Evolutionary conservation across 2,329 filamentous ascomycete species (phyloP), one percentile per base, ranked within the genome.

Genomic region (Penicillium verrucosum): DNA sequence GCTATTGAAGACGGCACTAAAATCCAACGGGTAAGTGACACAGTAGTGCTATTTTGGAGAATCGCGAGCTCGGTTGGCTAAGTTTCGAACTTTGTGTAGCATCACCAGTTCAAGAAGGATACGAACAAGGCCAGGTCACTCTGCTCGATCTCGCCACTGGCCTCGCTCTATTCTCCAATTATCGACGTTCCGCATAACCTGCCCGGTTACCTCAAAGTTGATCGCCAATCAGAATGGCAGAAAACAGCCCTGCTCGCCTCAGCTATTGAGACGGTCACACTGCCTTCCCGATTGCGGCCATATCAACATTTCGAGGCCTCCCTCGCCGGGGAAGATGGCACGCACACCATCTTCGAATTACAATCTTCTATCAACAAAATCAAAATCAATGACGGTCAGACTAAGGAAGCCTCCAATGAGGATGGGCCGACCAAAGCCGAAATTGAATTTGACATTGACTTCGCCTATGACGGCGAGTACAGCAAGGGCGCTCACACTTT

Each of bases 161-260:
- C 89, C 1, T 91, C 90, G 7, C 81, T 95, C 32, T 85, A 95
- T 62, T 81, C 95, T 23, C 93, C 93, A 4, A 78, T 97, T 21
- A 79, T 85, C 2, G 75, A 89, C 25, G 83, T 85, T 1, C 84
- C 88, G 14, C 68, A 72, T 16, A 75, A 72, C 36, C 63, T 88
- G 27, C 85, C 88, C 1, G 63, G 71, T 3, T 85, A 85, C 60
- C 71, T 92, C 5, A 74, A 74, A 3, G 62, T 94, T 14, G 83
- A 92, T 65, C 63, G 73, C 10, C 73, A 76, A 8, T 94, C 89
- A 0, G 77, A 81, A 54, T 99, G 94, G 94, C 86, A 95, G 65
- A 84, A 84, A 4, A 88, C 90, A 12, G 92, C 89, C 2, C 75
- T 97, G 14, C 81, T 96, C 59, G 84, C 86, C 14, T 81, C 89